phyloP scores from a whole-genome alignment of 2,329 filamentous ascomycete species.

The Ceratocystis harringtonii region DNA sequence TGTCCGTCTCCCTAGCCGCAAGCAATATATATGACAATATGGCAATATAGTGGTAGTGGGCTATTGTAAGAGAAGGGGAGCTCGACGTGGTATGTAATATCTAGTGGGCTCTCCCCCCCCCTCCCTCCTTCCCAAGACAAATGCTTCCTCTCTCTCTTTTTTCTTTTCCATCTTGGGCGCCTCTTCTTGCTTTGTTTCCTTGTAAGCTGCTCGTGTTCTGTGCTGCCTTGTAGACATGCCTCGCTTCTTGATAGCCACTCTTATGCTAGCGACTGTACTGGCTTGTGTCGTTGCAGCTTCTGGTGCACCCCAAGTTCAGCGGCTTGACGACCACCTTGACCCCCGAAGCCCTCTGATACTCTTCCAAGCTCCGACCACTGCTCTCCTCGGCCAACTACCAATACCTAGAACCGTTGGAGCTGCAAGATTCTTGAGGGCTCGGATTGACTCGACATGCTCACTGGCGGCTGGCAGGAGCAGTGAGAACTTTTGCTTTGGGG shows the following conservation, averaged over 20 bases:
- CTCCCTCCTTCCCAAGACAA: background rate
- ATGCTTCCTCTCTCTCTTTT: background rate
- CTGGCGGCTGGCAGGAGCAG: background rate
- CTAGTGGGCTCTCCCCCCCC: background rate
- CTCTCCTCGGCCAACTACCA: background rate
- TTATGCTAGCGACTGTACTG: background rate
- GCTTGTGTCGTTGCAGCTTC: background rate
- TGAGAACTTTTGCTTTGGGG: conserved; percentile 17
- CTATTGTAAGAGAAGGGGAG: background rate
- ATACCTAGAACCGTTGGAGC: background rate
- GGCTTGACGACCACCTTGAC: background rate
- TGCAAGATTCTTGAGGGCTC: background rate
- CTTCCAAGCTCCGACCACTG: background rate
- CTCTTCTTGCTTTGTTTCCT: background rate
- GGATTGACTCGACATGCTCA: background rate
- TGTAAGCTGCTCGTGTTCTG: background rate
- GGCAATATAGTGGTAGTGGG: background rate
- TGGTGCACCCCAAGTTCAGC: background rate
- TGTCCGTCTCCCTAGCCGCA: background rate
- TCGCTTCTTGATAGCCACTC: background rate
- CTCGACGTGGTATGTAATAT: background rate
- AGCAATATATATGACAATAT: background rate
- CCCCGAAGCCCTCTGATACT: no score
- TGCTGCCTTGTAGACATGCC: background rate
- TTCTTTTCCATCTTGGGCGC: background rate